Conservation (phyloP, 306 rosid genomes). For the Phaseolus lunatus region DNA sequence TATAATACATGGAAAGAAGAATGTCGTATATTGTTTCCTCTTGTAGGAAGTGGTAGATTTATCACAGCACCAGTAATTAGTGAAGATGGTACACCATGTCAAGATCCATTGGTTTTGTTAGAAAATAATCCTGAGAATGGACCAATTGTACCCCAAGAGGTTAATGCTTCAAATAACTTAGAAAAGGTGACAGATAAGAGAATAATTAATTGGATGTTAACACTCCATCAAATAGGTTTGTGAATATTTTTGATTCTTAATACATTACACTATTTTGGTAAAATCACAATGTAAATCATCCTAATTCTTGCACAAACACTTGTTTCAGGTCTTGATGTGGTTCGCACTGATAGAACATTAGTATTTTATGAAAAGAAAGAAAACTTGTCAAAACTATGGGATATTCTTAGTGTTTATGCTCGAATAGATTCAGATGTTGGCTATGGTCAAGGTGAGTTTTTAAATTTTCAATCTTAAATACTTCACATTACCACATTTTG, state of each 20-base stretch:
- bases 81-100: conserved; percentile 78
- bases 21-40: conserved; percentile 80
- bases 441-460: conserved; percentile 86
- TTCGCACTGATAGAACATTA: conserved; percentile 89
- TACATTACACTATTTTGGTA: too few relatives aligned
- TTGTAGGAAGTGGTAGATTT: conserved; percentile 91
- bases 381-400: conserved; percentile 92
- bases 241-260: not conserved
- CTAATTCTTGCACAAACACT: not conserved
- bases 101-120: conserved; percentile 79
- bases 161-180: conserved; percentile 38
- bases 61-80: conserved; percentile 88
- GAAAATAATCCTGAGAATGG: conserved; percentile 68
- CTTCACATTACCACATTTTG: not conserved
- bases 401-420: conserved; percentile 92
- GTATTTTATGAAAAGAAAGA: conserved; percentile 87
- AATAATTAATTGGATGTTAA: conserved; percentile 91
- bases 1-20: conserved; percentile 85
- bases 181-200: conserved; percentile 62
- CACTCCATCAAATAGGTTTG: conserved; percentile 97
- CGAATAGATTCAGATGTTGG: conserved; percentile 91
- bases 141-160: conserved; percentile 50
- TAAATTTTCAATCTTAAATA: conserved; percentile 12
- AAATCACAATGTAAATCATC: too few relatives aligned
- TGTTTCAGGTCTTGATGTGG: conserved; percentile 90